Base-by-base conservation (phyloP, 192 early-diverging fungal species). In the Podila epicladia region DNA sequence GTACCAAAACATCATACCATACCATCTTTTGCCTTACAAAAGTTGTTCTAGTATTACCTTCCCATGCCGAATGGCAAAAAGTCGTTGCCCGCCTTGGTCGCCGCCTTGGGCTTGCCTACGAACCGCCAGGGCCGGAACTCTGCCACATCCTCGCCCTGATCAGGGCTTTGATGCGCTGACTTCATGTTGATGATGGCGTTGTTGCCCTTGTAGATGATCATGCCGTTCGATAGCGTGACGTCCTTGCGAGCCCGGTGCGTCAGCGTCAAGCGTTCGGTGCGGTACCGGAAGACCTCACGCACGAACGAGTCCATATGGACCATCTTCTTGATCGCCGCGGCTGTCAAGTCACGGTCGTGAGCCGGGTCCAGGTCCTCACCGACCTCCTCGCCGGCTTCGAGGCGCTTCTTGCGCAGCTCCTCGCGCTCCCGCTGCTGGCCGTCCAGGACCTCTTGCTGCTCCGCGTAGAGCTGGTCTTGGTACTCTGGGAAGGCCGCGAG, bases 241-340 rank as follows among this genome's bases (percentile, higher is more conserved):
- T 72, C 50, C 58, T 51, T 29, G 9, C 73, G 63, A 0, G 70
- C 67, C 28, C 41, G 22, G 51, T 87, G 86, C 0, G 73, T 58
- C 17, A 71, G 24, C 11, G 48, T 9, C 24, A 82, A 17, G 1
- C 69, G 65, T 20, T 65, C 67, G 2, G 35, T 75, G 13, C 82
- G 50, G 64, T 58, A 73, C 22, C 85, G 49, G 45, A 86, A 72
- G 17, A 77, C 48, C 62, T 86, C 85, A 0, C 85, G 73, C 2
- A 83, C 60, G 63, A 82, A 83, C 48, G 82, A 83, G 35, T 86
- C 85, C 63, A 86, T 80, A 9, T 78, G 62, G 24, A 72, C 82
- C 66, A 86, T 67, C 13, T 68, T 62, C 74, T 82, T 85, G 32
- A 86, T 20, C 12, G 73, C 73, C 13, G 31, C 65, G 11, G 70